phyloP scores from a whole-genome alignment of 768 basidiomycete species.

The Mycena vitilis region DNA sequence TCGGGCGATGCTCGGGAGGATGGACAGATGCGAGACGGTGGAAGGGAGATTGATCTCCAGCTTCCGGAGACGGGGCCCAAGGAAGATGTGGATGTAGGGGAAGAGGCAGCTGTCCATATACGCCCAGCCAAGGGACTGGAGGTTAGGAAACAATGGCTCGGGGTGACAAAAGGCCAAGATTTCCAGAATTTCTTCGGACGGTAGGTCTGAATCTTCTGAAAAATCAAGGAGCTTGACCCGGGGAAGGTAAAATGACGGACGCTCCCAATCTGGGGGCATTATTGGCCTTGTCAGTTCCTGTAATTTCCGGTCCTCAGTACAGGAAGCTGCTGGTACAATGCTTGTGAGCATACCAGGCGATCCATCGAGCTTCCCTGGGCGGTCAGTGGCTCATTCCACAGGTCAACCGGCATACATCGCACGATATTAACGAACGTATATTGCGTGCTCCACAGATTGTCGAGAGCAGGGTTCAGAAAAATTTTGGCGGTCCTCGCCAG shows the following conservation, averaged over 20 bases:
- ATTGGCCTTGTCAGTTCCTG: conserved; percentile 1
- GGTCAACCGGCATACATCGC: background rate
- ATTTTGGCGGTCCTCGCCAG: background rate
- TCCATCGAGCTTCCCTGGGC: too few relatives aligned
- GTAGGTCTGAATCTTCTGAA: background rate
- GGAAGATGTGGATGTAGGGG: background rate
- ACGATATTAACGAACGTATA: background rate
- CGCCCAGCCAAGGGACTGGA: background rate
- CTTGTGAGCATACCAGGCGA: background rate
- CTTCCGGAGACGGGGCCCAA: background rate
- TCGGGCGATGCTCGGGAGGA: background rate
- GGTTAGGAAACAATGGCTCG: conserved; percentile 1
- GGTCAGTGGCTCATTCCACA: background rate
- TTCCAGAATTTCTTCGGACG: background rate
- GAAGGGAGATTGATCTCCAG: background rate
- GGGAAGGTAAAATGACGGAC: background rate
- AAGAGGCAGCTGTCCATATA: background rate
- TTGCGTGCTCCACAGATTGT: background rate
- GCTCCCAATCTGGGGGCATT: background rate
- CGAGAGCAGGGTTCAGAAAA: background rate
- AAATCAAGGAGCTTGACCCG: background rate
- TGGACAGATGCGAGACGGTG: conserved; percentile 2
- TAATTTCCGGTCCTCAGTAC: background rate
- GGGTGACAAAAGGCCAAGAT: background rate
- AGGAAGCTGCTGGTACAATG: too few relatives aligned